These are phyloP conservation scores for Boletellus emodensis DNA, from an alignment of 768 basidiomycete genomes.

Conservation along the genomic window DNA sequence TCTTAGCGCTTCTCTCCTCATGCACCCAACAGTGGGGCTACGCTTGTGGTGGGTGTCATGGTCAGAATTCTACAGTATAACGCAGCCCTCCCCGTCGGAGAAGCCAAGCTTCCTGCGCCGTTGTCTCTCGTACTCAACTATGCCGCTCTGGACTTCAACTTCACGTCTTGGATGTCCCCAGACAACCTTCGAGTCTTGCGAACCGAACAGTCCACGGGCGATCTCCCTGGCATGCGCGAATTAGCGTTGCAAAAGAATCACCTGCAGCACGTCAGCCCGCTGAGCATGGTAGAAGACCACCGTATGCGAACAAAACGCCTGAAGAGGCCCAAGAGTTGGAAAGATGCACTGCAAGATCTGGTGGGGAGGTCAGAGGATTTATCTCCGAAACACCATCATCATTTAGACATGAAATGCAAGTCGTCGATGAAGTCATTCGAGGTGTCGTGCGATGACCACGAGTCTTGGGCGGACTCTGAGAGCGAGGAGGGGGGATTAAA, in stretches of 20 bases:
- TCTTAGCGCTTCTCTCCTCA: constrained; percentile 6
- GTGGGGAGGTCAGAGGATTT: constrained; percentile 36
- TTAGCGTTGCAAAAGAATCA: constrained; percentile 83
- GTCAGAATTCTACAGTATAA: constrained; percentile 76
- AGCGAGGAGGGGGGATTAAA: constrained; percentile 46
- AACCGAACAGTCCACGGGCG: constrained; percentile 81
- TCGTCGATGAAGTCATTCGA: constrained; percentile 26
- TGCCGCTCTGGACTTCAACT: constrained; percentile 94
- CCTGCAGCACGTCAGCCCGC: constrained; percentile 80
- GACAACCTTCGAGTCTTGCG: constrained; percentile 79
- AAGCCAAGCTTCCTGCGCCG: constrained; percentile 61
- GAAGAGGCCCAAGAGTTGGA: constrained; percentile 57
- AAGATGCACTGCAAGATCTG: constrained; percentile 50
- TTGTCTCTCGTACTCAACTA: constrained; percentile 85
- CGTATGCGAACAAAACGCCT: constrained; percentile 37
- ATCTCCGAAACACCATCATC: constrained; percentile 12
- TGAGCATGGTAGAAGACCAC: constrained; percentile 85
- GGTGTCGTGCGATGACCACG: constrained; percentile 40
- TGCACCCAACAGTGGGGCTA: constrained; percentile 64
- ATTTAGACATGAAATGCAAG: constrained; percentile 27
- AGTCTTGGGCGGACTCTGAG: constrained; percentile 51
- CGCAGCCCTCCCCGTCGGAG: constrained; percentile 24
- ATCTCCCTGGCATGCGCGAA: constrained; percentile 68
- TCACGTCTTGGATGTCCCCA: constrained; percentile 94
- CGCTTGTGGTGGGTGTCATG: constrained; percentile 80